phyloP scores from a whole-genome alignment of 2,329 filamentous ascomycete species.

The Niveomyces coronatus region DNA sequence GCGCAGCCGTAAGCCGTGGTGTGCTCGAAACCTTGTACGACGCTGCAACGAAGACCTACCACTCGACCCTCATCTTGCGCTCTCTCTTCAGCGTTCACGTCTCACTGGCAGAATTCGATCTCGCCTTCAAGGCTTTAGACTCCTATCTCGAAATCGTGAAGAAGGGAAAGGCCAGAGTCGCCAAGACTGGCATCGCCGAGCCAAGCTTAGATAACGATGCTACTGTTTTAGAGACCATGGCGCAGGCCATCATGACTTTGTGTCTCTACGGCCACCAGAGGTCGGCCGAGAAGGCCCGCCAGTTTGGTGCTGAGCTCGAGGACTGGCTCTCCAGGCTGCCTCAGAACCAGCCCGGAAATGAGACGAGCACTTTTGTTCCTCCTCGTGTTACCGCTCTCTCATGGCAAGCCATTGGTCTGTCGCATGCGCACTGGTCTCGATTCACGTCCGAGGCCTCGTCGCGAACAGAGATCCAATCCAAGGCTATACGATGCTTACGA shows the following conservation, averaged over 20 bases:
- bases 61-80: slow-evolving; percentile 81
- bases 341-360: slow-evolving; percentile 19
- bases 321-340: slow-evolving; percentile 59
- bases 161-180: slow-evolving; percentile 71
- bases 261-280: slow-evolving; percentile 69
- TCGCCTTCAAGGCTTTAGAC: slow-evolving; percentile 83
- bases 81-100: slow-evolving; percentile 83
- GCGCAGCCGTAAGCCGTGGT: slow-evolving; percentile 61
- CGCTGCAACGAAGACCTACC: slow-evolving; percentile 85
- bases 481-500: slow-evolving; percentile 66
- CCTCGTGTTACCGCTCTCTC: slow-evolving; percentile 55
- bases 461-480: slow-evolving; percentile 62
- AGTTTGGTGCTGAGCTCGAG: slow-evolving; percentile 61
- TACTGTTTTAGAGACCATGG: slow-evolving; percentile 64
- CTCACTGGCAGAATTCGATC: slow-evolving; percentile 79
- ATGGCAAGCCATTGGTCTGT: slow-evolving; percentile 78
- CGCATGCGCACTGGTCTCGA: slow-evolving; percentile 78
- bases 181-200: slow-evolving; percentile 65
- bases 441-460: slow-evolving; percentile 65
- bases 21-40: slow-evolving; percentile 84
- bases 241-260: slow-evolving; percentile 68
- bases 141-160: slow-evolving; percentile 85
- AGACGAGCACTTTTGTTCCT: slow-evolving; percentile 35
- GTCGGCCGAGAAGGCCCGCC: slow-evolving; percentile 69
- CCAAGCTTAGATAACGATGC: slow-evolving; percentile 68